Conservation (phyloP, 2,329 filamentous ascomycete species). For the Xylariomycetidae sp. region DNA sequence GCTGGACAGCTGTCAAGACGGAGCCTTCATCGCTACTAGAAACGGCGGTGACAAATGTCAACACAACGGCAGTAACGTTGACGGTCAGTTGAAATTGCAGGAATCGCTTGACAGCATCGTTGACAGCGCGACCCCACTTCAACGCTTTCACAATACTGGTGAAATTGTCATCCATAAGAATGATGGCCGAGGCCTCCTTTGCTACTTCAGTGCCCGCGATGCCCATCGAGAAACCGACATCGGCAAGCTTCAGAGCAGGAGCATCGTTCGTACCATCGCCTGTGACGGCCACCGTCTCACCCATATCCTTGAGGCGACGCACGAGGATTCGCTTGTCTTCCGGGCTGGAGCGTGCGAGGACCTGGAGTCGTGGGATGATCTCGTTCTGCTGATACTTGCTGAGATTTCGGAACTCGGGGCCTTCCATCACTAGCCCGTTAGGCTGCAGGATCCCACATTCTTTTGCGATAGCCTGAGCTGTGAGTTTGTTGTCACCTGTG, state of each 20-base stretch:
- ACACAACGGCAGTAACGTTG: constrained; percentile 83
- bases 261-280: constrained; percentile 83
- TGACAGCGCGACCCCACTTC: constrained; percentile 74
- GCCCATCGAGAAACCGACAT: constrained; percentile 84
- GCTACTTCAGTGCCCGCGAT: constrained; percentile 79
- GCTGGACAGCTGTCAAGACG: constrained; percentile 82
- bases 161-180: constrained; percentile 86
- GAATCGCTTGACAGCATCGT: constrained; percentile 74
- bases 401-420: constrained; percentile 71
- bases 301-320: constrained; percentile 64
- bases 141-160: constrained; percentile 80
- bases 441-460: constrained; percentile 72
- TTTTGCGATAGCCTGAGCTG: constrained; percentile 71
- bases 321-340: constrained; percentile 74
- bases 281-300: constrained; percentile 76
- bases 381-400: constrained; percentile 60
- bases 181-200: constrained; percentile 80
- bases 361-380: constrained; percentile 64
- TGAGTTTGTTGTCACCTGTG: constrained; percentile 76
- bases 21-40: constrained; percentile 63
- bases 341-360: constrained; percentile 69
- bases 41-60: constrained; percentile 86
- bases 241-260: constrained; percentile 73
- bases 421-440: constrained; percentile 70
- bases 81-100: constrained; percentile 77